Base-by-base conservation (phyloP, 176 grass and related monocot species). In the Bolboschoenus planiculmis region DNA sequence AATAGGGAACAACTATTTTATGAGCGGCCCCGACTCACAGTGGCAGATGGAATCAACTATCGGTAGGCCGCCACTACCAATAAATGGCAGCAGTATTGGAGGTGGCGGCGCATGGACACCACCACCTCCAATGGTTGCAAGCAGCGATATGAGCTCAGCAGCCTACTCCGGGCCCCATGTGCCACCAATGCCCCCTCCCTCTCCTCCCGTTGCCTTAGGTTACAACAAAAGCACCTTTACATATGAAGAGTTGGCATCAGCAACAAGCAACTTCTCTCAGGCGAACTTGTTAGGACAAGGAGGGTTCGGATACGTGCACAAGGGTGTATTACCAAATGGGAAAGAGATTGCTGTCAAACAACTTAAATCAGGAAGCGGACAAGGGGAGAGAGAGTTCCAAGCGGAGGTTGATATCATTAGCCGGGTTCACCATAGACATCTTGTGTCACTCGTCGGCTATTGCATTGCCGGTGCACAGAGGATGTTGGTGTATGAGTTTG, bases 221-320 rank as follows among this genome's bases (percentile, higher is more conserved):
- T 31, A 88, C 31, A 80, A 83, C 84, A 90, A 79, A 47, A 89
- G 93, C 57, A 85, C 86, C 0, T 92, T 95, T 84, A 95, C 56
- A 27, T 92, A 92, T 84, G 88, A 92, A 77, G 86, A 95, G 57
- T 84, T 95, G 0, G 88, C 84, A 24, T 84, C 64, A 11, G 90
- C 90, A 10, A 92, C 90, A 1, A 84, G n/a, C 18, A 75, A 62
- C 27, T 96, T 92, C 82, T 89, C 90, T 58, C 33, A 77, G 63
- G 78, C 34, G 14, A 92, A 92, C 68, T 89, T 96, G 82, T 56
- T 96, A 1, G 93, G 93, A 4, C 86, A 92, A 78, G 93, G 93
- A 30, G 93, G 93, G 31, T 95, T 95, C 64, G 93, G 93, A 78
- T 90, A 92, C 48, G 93, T 95, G 82, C 90, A 95, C 84, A 92